These are phyloP conservation scores for Linderniella brevidens DNA, from an alignment of 257 asterid genomes.

Conservation along the genomic window DNA sequence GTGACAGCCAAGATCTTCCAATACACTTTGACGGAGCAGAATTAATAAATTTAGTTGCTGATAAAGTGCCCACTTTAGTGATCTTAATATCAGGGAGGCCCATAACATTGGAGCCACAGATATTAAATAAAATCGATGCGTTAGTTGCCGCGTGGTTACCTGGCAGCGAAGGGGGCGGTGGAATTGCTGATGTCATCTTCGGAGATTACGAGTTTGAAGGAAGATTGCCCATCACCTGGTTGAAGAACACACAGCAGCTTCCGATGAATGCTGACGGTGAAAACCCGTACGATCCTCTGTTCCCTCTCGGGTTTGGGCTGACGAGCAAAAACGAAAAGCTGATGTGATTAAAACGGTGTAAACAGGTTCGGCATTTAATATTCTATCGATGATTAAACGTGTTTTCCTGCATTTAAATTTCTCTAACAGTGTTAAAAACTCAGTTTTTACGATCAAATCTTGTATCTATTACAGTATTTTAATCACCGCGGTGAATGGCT, in stretches of 20 bases:
- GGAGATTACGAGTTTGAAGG: slow-evolving; percentile 72
- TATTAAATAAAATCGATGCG: slow-evolving; percentile 45
- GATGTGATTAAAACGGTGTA: no score
- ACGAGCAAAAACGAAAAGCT: slow-evolving; percentile 23
- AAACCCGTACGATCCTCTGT: slow-evolving; percentile 36
- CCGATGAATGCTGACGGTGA: slow-evolving; percentile 38
- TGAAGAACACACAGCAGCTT: slow-evolving; percentile 41
- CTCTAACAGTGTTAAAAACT: no score
- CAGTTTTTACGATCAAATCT: no score
- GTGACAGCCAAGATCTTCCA: slow-evolving; percentile 47
- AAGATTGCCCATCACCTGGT: slow-evolving; percentile 59
- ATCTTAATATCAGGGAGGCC: slow-evolving; percentile 76
- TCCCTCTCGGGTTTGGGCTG: slow-evolving; percentile 57
- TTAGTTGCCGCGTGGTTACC: slow-evolving; percentile 85
- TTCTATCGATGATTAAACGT: no score
- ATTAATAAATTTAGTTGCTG: slow-evolving; percentile 28
- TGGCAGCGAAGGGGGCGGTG: slow-evolving; percentile 62
- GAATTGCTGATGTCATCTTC: slow-evolving; percentile 54
- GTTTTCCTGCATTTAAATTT: no score
- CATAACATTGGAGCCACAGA: slow-evolving; percentile 32
- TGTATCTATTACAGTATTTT: no score
- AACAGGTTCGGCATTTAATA: no score
- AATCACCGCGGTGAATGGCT: no score
- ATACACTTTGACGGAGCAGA: slow-evolving; percentile 48
- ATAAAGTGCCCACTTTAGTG: slow-evolving; percentile 35